Evolutionary conservation across 1,284 basidiomycete species (phyloP).

Genomic region (Ustilago nuda): DNA sequence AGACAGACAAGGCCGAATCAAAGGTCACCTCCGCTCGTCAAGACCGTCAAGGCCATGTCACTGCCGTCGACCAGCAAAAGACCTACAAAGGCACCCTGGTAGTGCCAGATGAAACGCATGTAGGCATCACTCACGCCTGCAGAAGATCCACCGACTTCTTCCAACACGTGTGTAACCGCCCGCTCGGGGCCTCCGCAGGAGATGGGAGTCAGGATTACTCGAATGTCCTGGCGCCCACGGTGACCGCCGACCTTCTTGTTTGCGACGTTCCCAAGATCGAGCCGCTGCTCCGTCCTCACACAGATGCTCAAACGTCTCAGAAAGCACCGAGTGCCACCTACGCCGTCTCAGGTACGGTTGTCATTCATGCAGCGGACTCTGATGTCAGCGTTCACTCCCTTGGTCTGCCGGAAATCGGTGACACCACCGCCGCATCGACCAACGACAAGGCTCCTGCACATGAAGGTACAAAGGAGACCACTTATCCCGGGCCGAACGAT

Average conservation of each 20-base stretch:
- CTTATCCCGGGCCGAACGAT: conserved; percentile 39
- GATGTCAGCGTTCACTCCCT: neutral
- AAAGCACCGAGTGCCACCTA: conserved; percentile 18
- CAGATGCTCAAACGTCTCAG: neutral
- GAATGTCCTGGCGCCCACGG: neutral
- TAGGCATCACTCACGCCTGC: conserved; percentile 34
- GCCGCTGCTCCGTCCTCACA: conserved; percentile 26
- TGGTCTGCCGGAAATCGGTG: conserved; percentile 20
- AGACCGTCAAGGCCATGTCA: too few relatives aligned
- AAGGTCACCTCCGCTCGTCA: neutral
- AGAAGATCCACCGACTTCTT: conserved; percentile 49
- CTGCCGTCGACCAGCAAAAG: neutral
- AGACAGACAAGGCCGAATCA: neutral
- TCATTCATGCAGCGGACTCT: conserved; percentile 9
- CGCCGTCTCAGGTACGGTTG: conserved; percentile 44
- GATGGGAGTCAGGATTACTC: neutral
- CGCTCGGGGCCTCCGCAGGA: neutral
- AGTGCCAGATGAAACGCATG: conserved; percentile 6
- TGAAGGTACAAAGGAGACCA: neutral
- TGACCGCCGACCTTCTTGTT: conserved; percentile 40
- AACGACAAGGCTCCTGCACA: neutral
- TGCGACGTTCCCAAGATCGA: conserved; percentile 44
- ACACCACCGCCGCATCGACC: neutral
- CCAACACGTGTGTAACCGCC: conserved; percentile 36
- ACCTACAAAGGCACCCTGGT: conserved; percentile 10